Evolutionary conservation across 73 alveolate species (phyloP).

Genomic region (Paramecium primaurelia): DNA sequence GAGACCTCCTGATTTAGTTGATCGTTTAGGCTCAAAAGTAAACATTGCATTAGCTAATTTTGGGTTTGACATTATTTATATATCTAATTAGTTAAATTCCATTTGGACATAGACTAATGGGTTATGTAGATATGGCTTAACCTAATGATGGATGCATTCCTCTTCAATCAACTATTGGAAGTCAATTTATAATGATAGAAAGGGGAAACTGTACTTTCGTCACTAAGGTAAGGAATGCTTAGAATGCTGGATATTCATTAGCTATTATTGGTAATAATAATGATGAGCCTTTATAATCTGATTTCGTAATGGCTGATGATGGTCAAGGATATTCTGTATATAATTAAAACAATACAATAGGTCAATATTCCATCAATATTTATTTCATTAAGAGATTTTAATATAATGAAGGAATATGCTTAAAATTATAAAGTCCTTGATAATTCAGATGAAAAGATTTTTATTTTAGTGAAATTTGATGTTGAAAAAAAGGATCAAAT

Average conservation of each 20-base stretch:
- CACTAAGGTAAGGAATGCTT: constrained; percentile 71
- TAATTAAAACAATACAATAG: neutral
- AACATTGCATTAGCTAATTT: neutral
- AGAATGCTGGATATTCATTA: constrained; percentile 66
- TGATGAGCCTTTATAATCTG: constrained; percentile 12
- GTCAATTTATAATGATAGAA: constrained; percentile 39
- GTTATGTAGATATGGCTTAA: neutral
- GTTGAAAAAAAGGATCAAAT: neutral
- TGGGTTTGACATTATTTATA: neutral
- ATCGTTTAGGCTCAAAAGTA: neutral
- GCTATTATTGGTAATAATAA: constrained; percentile 62
- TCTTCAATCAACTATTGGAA: neutral
- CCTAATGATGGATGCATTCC: neutral
- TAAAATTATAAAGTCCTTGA: neutral
- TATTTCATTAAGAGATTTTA: neutral
- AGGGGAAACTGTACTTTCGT: constrained; percentile 74
- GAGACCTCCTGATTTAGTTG: neutral
- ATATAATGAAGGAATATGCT: neutral
- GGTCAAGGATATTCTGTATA: constrained; percentile 52
- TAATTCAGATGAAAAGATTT: neutral
- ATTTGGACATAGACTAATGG: neutral
- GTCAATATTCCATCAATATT: constrained; percentile 27
- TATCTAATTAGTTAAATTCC: neutral
- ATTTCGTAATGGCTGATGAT: constrained; percentile 71
- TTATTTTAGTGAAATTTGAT: neutral